These are phyloP conservation scores for Voacanga thouarsii DNA, from an alignment of 257 asterid species.

Conservation along the genomic window DNA sequence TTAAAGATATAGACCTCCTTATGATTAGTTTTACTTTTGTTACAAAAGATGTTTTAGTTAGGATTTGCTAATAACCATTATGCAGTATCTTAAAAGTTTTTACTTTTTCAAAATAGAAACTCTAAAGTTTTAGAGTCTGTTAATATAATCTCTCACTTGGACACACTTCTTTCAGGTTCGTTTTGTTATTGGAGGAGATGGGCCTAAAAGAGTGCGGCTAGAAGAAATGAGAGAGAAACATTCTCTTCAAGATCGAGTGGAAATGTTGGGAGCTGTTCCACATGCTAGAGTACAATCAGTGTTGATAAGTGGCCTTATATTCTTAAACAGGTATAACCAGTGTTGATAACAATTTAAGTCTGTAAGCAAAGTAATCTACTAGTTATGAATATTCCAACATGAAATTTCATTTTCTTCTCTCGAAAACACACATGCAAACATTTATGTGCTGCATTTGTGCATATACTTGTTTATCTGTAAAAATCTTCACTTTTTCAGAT, in stretches of 20 bases:
- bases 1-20: too few relatives aligned
- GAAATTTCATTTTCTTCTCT: not conserved
- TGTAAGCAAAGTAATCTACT: too few relatives aligned
- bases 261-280: conserved; percentile 97
- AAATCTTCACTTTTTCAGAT: not conserved
- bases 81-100: not conserved
- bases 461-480: not conserved
- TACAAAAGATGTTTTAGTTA: not conserved
- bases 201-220: conserved; percentile 93
- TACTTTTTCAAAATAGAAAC: not conserved
- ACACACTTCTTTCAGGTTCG: conserved; percentile 57
- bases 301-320: conserved; percentile 78
- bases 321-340: conserved; percentile 63
- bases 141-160: not conserved
- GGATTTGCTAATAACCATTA: not conserved
- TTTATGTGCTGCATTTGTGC: not conserved
- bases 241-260: conserved; percentile 95
- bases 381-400: too few relatives aligned
- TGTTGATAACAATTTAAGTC: not conserved
- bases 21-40: not conserved
- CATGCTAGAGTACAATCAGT: conserved; percentile 95
- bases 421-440: not conserved
- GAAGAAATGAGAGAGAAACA: conserved; percentile 99
- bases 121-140: not conserved
- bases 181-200: conserved; percentile 94